These are phyloP conservation scores for Fusarium poae DNA, from an alignment of 2,329 filamentous ascomycete species.

Conservation along the genomic window DNA sequence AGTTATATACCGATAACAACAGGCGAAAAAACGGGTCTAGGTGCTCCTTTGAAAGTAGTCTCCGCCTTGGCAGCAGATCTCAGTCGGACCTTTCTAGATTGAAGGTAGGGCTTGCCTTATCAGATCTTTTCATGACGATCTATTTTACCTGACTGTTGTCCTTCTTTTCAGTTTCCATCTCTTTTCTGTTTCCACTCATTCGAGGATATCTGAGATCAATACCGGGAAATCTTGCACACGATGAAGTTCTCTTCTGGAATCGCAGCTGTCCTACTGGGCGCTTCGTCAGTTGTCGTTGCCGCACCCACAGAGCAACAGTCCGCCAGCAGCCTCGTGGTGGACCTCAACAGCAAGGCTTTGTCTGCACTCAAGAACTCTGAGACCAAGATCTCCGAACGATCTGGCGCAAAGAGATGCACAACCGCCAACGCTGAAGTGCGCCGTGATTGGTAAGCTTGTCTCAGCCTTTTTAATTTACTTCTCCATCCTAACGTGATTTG, in stretches of 20 bases:
- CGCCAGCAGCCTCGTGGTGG: neutral
- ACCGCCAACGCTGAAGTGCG: constrained; percentile 6
- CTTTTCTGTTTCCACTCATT: neutral
- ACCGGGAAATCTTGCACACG: fast-evolving
- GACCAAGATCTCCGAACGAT: neutral
- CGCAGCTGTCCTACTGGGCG: neutral
- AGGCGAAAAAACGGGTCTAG: neutral
- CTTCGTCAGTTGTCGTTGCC: constrained; percentile 1
- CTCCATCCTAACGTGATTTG: neutral
- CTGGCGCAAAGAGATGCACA: constrained; percentile 4
- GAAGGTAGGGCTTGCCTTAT: neutral
- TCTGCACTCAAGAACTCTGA: neutral
- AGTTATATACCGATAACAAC: neutral
- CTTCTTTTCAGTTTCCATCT: neutral
- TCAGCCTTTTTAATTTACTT: fast-evolving
- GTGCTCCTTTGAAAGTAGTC: neutral
- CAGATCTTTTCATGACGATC: neutral
- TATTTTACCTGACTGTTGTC: neutral
- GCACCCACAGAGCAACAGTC: constrained; percentile 11
- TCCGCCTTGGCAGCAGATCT: constrained; percentile 3
- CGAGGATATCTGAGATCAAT: neutral
- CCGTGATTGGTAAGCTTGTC: constrained; percentile 2
- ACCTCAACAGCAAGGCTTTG: constrained; percentile 11
- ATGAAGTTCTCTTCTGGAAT: constrained; percentile 5
- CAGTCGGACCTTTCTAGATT: constrained; percentile 1